Base-by-base conservation (phyloP, 2,329 filamentous ascomycete genomes). In the Emericellopsis atlantica region DNA sequence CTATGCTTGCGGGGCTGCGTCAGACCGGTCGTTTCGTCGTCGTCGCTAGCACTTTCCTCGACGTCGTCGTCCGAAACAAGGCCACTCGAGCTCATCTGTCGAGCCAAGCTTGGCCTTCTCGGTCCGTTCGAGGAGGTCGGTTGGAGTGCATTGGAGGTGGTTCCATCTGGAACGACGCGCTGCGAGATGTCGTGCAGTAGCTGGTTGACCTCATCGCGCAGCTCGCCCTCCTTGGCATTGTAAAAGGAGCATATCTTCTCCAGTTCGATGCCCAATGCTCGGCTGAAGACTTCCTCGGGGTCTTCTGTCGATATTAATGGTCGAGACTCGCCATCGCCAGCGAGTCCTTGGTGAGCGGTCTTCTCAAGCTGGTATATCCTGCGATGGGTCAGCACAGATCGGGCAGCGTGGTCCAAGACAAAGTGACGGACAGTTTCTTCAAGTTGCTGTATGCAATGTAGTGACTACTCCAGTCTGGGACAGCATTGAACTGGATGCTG, bases 371-470 rank as follows among this genome's bases (percentile, higher is more conserved):
- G 80, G 64, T 96, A 98, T 53, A 98, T 96, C 43, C 87, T 94
- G 49, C 2, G 22, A 9, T 10, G 14, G 29, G 40, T 39, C 44
- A 42, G 43, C 38, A 40, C 23, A 4, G 21, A 40, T 47, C 45
- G 5, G 10, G 9, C 7, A 35, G 21, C 10, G n/a, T 8, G 24
- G 5, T n/a, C 16, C 9, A 9, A 9, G 15, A 23, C 11, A 5
- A 11, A 23, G 18, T 7, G 41, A 71, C 84, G 55, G 61, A 93
- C 87, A 95, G 75, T 70, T 98, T 98, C 72, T 98, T 98, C 52
- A 98, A 75, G 56, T 95, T 96, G 67, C 89, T 95, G 65, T 98
- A 98, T 45, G 89, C 85, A 57, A 98, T 93, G 64, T 98, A 98
- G 63, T 96, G 80, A 54, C 81, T 89, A 69, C 87, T 95, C 92